Evolutionary conservation across 2,329 filamentous ascomycete genomes (phyloP).

Genomic region (Monosporascus sp.): DNA sequence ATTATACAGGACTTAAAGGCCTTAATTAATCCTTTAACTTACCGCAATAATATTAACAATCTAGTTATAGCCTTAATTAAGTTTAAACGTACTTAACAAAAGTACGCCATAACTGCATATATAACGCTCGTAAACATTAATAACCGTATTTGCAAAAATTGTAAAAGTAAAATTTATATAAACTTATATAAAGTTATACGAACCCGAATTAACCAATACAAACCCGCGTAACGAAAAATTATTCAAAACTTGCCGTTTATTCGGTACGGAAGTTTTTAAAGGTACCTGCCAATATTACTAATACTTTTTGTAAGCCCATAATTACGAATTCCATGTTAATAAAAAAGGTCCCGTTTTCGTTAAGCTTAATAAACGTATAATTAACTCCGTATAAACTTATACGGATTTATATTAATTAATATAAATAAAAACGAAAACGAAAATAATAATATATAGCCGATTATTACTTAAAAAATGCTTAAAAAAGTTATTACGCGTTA

Average conservation of each 20-base stretch:
- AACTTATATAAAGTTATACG: not conserved
- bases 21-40: not conserved
- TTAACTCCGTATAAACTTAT: too few relatives aligned
- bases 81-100: not conserved
- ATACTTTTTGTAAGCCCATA: not conserved
- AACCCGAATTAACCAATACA: not conserved
- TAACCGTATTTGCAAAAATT: not conserved
- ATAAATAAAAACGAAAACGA: too few relatives aligned
- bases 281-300: not conserved
- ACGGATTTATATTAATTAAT: too few relatives aligned
- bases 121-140: not conserved
- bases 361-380: not conserved
- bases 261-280: not conserved
- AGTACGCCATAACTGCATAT: not conserved
- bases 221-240: not conserved
- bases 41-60: not conserved
- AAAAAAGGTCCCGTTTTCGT: not conserved
- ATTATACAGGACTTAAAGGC: too few relatives aligned
- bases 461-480: too few relatives aligned
- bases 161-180: not conserved
- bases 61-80: not conserved
- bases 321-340: not conserved
- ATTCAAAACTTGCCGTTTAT: not conserved
- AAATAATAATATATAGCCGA: too few relatives aligned
- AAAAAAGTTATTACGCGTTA: too few relatives aligned